Evolutionary conservation across 2,329 filamentous ascomycete genomes (phyloP).

Genomic region (Colletotrichum plurivorum): DNA sequence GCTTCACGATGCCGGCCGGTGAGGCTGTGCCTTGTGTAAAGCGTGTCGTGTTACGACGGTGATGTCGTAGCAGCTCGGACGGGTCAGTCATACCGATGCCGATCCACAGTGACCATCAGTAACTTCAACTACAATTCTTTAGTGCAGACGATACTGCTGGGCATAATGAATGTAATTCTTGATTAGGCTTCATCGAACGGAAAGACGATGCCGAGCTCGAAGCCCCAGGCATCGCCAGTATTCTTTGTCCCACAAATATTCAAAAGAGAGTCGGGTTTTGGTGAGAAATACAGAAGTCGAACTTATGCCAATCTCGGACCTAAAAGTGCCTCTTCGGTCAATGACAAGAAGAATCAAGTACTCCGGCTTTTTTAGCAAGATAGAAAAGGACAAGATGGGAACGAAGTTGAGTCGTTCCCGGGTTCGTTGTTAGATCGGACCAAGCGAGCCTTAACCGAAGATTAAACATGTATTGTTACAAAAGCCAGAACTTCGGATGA

Average conservation of each 20-base stretch:
- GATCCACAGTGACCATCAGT: too few species aligned
- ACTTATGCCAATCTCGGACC: conserved; percentile 10
- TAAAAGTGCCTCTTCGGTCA: not conserved
- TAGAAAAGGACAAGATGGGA: not conserved
- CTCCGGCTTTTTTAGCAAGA: not conserved
- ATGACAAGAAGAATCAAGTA: not conserved
- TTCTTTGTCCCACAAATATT: not conserved
- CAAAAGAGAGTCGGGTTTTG: not conserved
- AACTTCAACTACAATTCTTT: too few species aligned
- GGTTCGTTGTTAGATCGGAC: conserved; percentile 19
- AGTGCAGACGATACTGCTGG: too few species aligned
- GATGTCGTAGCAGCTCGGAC: too few species aligned
- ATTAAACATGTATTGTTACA: conserved; percentile 18
- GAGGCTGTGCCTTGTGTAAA: too few species aligned
- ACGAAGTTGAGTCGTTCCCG: conserved; percentile 31
- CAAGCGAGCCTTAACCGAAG: not conserved
- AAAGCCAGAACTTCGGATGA: not conserved
- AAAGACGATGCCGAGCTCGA: too few species aligned
- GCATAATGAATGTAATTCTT: too few species aligned
- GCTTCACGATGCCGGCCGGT: too few species aligned
- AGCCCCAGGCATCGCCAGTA: too few species aligned
- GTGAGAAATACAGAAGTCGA: not conserved
- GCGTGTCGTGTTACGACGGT: too few species aligned
- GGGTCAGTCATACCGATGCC: too few species aligned
- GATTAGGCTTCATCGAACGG: too few species aligned